Evolutionary conservation across 495 filamentous ascomycete species (phyloP).

Genomic region (Xylaria castorea): DNA sequence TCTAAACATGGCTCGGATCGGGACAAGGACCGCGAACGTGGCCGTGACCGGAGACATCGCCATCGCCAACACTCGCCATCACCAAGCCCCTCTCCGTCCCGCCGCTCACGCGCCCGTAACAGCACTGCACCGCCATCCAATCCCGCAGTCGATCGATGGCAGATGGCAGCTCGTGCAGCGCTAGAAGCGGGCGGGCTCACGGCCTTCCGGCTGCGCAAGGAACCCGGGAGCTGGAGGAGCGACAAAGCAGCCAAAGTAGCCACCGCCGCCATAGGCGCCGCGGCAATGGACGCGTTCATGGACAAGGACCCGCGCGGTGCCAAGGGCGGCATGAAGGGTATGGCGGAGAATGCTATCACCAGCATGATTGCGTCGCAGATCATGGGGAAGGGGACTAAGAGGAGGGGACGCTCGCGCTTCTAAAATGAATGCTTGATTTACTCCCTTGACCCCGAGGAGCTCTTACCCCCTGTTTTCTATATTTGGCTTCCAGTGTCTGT

Average conservation of each 20-base stretch:
- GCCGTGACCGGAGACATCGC: conserved; percentile 31
- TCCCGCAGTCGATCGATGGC: conserved; percentile 32
- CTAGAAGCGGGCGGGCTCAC: conserved; percentile 50
- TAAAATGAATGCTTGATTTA: not conserved
- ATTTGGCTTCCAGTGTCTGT: not conserved
- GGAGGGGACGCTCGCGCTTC: conserved; percentile 19
- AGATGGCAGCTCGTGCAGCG: conserved; percentile 48
- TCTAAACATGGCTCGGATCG: conserved; percentile 25
- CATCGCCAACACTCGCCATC: conserved; percentile 31
- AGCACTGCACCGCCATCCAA: conserved; percentile 22
- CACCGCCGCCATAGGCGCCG: conserved; percentile 52
- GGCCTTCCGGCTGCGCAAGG: conserved; percentile 45
- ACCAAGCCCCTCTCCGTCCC: conserved; percentile 29
- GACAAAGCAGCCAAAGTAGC: conserved; percentile 49
- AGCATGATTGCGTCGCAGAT: conserved; percentile 40
- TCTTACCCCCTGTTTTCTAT: not conserved
- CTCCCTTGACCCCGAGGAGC: not conserved
- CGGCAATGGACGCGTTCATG: conserved; percentile 45
- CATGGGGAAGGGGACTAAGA: conserved; percentile 28
- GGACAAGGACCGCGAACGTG: conserved; percentile 18
- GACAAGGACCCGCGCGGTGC: conserved; percentile 39
- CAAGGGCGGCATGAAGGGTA: conserved; percentile 34
- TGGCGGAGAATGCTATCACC: conserved; percentile 40
- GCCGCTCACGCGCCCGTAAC: conserved; percentile 17
- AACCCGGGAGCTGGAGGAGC: conserved; percentile 50